Evolutionary conservation across 371 early-diverging fungal genomes (phyloP).

Genomic region (Phascolomyces articulosus): DNA sequence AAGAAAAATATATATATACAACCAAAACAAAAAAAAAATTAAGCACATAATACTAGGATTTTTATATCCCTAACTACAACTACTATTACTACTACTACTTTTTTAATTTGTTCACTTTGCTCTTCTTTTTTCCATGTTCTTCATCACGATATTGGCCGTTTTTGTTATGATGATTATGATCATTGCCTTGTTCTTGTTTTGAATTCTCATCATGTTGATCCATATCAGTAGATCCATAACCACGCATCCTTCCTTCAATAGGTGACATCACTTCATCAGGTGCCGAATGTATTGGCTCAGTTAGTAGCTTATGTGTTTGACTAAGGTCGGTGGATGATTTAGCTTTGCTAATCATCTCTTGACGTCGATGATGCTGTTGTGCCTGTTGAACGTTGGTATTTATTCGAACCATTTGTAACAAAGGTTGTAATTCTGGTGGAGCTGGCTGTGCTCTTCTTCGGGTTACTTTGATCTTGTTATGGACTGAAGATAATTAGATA

Average conservation of each 20-base stretch:
- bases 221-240: slow-evolving; percentile 6
- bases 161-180: background rate
- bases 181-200: background rate
- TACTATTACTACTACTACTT: background rate
- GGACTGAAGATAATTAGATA: background rate
- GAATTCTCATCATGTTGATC: background rate
- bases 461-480: slow-evolving; percentile 14
- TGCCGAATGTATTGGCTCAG: background rate
- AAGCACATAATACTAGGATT: background rate
- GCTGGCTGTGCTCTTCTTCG: slow-evolving; percentile 9
- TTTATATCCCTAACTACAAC: background rate
- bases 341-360: background rate
- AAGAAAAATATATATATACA: background rate
- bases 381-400: background rate
- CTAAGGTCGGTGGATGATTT: background rate
- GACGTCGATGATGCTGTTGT: background rate
- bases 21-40: background rate
- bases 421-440: slow-evolving; percentile 7
- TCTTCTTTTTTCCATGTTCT: slow-evolving; percentile 5
- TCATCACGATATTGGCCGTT: background rate
- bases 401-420: slow-evolving; percentile 7
- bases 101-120: slow-evolving; percentile 13
- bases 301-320: background rate
- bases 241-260: slow-evolving; percentile 7
- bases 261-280: background rate